These are phyloP conservation scores for Truncatella angustata DNA, from an alignment of 2,329 filamentous ascomycete genomes.

Conservation along the genomic window DNA sequence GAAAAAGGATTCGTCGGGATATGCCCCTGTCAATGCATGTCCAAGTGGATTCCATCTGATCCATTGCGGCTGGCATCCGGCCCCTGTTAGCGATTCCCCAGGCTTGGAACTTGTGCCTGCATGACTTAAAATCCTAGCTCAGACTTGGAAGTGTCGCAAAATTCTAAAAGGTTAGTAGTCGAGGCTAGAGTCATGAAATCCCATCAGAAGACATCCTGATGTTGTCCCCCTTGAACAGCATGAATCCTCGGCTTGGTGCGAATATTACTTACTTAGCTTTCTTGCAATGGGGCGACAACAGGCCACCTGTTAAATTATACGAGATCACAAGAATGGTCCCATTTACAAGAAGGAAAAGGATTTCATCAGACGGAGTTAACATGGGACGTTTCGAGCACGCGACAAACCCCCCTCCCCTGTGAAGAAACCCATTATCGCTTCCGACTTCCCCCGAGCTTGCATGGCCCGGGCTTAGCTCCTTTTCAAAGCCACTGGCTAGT, in stretches of 20 bases:
- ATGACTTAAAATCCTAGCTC: neutral
- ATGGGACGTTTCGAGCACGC: conserved; percentile 4
- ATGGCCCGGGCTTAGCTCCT: neutral
- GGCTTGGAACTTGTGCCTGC: conserved; percentile 1
- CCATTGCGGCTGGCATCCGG: conserved; percentile 7
- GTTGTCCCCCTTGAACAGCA: too few relatives aligned
- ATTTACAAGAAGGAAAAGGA: too few relatives aligned
- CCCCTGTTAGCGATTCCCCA: neutral
- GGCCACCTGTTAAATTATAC: too few relatives aligned
- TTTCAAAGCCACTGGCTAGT: neutral
- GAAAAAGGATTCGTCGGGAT: neutral
- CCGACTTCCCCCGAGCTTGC: conserved; percentile 5
- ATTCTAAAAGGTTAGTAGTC: too few relatives aligned
- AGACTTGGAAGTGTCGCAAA: neutral
- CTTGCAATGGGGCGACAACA: too few relatives aligned
- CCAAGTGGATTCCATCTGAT: conserved; percentile 6
- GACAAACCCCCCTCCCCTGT: conserved; percentile 2
- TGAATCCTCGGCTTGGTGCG: too few relatives aligned
- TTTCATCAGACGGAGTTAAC: neutral
- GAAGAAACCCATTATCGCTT: conserved; percentile 1
- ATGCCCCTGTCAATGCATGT: neutral
- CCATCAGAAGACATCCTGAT: too few relatives aligned
- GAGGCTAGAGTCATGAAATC: too few relatives aligned
- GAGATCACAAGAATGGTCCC: too few relatives aligned
- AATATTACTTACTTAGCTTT: too few relatives aligned